phyloP scores from a whole-genome alignment of 1,284 basidiomycete genomes.

The Trichosporon asahii region DNA sequence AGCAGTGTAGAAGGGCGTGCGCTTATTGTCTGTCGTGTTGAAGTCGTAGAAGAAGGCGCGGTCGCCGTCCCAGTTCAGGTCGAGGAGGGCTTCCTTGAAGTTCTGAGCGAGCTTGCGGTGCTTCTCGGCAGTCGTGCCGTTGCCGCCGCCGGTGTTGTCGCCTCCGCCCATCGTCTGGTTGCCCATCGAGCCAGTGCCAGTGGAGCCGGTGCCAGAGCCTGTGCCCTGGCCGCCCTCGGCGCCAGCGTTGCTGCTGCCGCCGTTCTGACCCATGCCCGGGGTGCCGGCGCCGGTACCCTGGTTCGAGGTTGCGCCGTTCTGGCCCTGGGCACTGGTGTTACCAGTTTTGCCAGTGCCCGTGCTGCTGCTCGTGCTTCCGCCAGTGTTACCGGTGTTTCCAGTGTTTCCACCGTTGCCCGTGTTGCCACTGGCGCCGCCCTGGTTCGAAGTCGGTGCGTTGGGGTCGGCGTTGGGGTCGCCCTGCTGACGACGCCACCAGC shows the following conservation, averaged over 20 bases:
- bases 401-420: neutral
- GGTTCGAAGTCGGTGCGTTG: neutral
- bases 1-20: constrained; percentile 63
- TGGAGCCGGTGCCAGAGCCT: too few relatives aligned
- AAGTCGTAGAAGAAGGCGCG: constrained; percentile 75
- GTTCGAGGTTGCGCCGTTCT: too few relatives aligned
- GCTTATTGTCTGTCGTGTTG: constrained; percentile 64
- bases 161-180: neutral
- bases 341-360: neutral
- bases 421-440: neutral
- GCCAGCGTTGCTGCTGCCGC: neutral
- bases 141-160: neutral
- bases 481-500: neutral
- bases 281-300: neutral
- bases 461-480: neutral
- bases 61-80: constrained; percentile 76
- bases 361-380: neutral
- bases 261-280: too few relatives aligned
- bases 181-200: neutral
- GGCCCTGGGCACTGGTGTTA: neutral
- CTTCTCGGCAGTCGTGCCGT: constrained; percentile 10
- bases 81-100: constrained; percentile 68
- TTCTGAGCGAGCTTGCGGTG: constrained; percentile 62
- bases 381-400: neutral
- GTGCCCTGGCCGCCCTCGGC: neutral